Percentiles rank a stretch among this genome's conserved stretches.
Conservation (phyloP, 139 green algal genomes). For the Trebouxia sp. region DNA sequence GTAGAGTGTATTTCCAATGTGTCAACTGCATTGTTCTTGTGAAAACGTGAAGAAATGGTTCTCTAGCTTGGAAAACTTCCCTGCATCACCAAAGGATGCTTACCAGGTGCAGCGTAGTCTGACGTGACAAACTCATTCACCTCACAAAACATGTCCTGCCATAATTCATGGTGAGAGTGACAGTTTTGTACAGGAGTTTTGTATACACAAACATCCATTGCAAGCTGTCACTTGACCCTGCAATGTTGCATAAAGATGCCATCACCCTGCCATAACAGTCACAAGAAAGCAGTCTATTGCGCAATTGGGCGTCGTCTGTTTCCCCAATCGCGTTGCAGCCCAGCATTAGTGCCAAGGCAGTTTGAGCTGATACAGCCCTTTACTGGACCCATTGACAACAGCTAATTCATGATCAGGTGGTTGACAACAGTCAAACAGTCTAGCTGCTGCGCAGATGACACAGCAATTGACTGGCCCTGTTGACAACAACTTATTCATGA, state of each 20-base stretch:
- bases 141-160: background rate
- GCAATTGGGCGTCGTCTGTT: background rate
- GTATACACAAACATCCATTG: background rate
- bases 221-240: background rate
- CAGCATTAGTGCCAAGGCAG: conserved; percentile 5
- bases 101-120: background rate
- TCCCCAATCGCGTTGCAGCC: background rate
- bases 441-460: background rate
- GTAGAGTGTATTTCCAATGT: no score
- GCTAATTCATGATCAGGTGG: no score
- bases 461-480: background rate
- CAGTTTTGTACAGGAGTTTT: background rate
- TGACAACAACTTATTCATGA: background rate
- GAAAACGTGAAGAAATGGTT: background rate
- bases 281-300: background rate
- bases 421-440: no score
- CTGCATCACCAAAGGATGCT: background rate
- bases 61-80: conserved; percentile 18
- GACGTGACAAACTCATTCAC: background rate
- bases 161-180: no score
- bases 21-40: background rate
- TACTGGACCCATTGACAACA: background rate
- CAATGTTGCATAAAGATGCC: no score
- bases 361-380: conserved; percentile 27
- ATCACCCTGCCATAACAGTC: no score